These are phyloP conservation scores for Zasmidium citrigriseum DNA, from an alignment of 2,329 filamentous ascomycete genomes.

Conservation along the genomic window DNA sequence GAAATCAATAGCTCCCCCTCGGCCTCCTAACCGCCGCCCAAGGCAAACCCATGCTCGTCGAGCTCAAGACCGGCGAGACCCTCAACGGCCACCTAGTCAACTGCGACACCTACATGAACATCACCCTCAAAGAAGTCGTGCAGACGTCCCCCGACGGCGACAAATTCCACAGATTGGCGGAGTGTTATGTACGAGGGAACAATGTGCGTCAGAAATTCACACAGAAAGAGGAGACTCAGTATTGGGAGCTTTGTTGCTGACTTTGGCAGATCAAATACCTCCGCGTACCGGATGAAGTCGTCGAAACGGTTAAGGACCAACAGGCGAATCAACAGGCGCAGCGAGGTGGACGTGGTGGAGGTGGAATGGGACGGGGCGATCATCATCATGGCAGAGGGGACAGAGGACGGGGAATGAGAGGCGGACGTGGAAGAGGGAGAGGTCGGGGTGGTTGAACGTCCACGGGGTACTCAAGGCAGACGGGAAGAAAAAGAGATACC, in stretches of 20 bases:
- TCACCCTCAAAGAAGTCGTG: conserved; percentile 94
- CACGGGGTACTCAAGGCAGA: too few relatives aligned
- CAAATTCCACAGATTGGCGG: conserved; percentile 86
- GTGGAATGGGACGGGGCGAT: conserved; percentile 15
- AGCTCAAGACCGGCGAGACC: conserved; percentile 96
- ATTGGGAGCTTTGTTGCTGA: too few relatives aligned
- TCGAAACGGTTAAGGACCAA: conserved; percentile 90
- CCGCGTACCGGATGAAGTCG: conserved; percentile 92
- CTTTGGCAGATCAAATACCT: conserved; percentile 99
- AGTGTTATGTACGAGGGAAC: conserved; percentile 96
- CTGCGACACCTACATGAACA: conserved; percentile 99
- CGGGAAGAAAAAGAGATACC: too few relatives aligned
- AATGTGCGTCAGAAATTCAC: conserved; percentile 65
- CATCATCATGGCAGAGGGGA: conserved; percentile 22
- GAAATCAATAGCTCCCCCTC: conserved; percentile 56
- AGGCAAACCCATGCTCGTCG: conserved; percentile 96
- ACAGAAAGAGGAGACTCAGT: neutral
- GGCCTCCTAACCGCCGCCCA: conserved; percentile 93
- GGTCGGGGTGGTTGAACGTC: conserved; percentile 29
- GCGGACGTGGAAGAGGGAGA: conserved; percentile 29
- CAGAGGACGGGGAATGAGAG: conserved; percentile 27
- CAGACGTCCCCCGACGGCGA: conserved; percentile 95
- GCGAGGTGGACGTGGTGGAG: conserved; percentile 46
- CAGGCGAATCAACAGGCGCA: conserved; percentile 63
- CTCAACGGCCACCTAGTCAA: conserved; percentile 93